A percentile compares a stretch with the other conserved stretches of the same genome.
Conservation (phyloP, 2,329 filamentous ascomycete genomes). For the Aspergillus felis region DNA sequence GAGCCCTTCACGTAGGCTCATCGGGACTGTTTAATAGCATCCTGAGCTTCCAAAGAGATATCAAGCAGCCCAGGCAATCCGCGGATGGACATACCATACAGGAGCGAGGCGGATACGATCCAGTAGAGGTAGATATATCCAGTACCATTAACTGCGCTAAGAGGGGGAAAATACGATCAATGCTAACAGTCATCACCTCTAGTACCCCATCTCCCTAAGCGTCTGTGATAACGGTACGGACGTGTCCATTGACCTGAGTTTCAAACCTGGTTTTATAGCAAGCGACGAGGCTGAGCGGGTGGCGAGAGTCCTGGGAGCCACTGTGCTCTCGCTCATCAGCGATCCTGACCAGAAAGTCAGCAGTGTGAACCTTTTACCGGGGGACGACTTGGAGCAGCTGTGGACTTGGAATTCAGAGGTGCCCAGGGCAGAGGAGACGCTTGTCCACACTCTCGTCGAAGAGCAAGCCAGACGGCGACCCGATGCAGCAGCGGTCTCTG, state of each 20-base stretch:
- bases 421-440: neutral
- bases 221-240: no score
- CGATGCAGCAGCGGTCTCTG: conserved; percentile 12
- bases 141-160: neutral
- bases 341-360: no score
- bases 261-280: no score
- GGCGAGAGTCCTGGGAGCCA: no score
- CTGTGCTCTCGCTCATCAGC: no score
- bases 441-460: neutral
- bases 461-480: neutral
- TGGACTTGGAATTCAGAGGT: neutral
- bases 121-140: neutral
- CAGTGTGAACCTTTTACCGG: no score
- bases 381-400: neutral
- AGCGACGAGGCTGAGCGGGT: no score
- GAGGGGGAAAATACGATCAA: no score
- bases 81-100: neutral
- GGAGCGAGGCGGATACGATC: neutral
- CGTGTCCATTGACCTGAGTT: no score
- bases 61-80: neutral
- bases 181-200: no score
- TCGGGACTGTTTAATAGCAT: conserved; percentile 7
- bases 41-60: conserved; percentile 6
- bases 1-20: conserved; percentile 2
- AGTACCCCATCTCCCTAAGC: no score